phyloP scores from a whole-genome alignment of 768 basidiomycete species.

The Tephrocybe sp. region DNA sequence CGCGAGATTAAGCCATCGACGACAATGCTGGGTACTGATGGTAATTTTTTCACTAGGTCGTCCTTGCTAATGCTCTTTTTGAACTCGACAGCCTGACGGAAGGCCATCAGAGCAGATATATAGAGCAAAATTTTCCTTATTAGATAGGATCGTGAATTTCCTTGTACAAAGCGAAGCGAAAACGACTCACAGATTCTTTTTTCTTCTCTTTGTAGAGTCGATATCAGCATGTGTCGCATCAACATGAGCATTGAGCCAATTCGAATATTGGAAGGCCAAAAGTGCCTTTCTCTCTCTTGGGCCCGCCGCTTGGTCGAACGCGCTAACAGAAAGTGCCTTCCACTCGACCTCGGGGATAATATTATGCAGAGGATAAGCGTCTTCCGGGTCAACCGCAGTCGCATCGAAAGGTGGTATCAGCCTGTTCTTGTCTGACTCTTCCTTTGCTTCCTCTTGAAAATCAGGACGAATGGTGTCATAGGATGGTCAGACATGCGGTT shows the following conservation, averaged over 20 bases:
- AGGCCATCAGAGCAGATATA: constrained; percentile 77
- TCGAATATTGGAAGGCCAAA: constrained; percentile 59
- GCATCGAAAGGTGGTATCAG: constrained; percentile 75
- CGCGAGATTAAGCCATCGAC: constrained; percentile 72
- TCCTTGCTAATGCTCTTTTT: constrained; percentile 45
- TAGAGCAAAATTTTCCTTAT: constrained; percentile 76
- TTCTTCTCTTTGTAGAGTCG: constrained; percentile 51
- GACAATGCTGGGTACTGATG: constrained; percentile 57
- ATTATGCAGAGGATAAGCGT: constrained; percentile 69
- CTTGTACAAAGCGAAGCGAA: constrained; percentile 28
- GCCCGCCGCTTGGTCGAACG: constrained; percentile 51
- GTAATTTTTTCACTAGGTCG: constrained; percentile 53
- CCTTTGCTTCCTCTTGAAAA: constrained; percentile 69
- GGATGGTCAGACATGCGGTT: background rate
- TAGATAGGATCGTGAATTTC: background rate
- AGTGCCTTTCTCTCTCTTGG: constrained; percentile 48
- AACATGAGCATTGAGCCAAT: constrained; percentile 74
- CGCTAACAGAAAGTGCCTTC: constrained; percentile 58
- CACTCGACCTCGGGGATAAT: constrained; percentile 83
- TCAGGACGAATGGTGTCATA: constrained; percentile 8
- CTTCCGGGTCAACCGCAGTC: constrained; percentile 64
- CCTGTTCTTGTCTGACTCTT: constrained; percentile 57
- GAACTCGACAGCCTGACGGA: constrained; percentile 47
- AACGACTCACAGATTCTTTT: constrained; percentile 56
- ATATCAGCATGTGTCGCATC: constrained; percentile 33